These are phyloP conservation scores for Asclepias syriaca DNA, from an alignment of 257 asterid genomes.

Conservation along the genomic window DNA sequence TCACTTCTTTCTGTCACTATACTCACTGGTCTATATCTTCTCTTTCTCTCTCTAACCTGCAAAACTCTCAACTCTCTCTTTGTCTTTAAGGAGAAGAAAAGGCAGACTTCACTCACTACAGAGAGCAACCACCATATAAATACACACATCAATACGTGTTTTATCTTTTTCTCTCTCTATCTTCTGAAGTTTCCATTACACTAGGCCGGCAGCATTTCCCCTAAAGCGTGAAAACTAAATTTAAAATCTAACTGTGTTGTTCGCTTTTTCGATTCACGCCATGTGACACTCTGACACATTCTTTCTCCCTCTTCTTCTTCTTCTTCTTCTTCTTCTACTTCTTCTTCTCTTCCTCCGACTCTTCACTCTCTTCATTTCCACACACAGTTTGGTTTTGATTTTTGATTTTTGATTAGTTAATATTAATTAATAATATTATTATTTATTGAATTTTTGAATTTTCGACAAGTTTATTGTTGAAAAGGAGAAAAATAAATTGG, in stretches of 20 bases:
- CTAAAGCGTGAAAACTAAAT: slow-evolving; percentile 32
- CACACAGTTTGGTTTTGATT: background rate
- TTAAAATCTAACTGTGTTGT: slow-evolving; percentile 29
- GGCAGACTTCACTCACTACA: slow-evolving; percentile 22
- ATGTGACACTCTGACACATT: slow-evolving; percentile 85
- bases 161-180: background rate
- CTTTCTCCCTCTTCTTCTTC: slow-evolving; percentile 29
- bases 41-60: slow-evolving; percentile 27
- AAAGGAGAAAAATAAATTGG: background rate
- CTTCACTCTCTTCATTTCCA: slow-evolving; percentile 2
- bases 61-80: slow-evolving; percentile 22
- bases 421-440: no score
- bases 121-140: slow-evolving; percentile 18
- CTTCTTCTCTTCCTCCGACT: slow-evolving; percentile 14
- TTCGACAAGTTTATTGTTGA: background rate
- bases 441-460: background rate
- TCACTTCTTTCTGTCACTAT: slow-evolving; percentile 20
- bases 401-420: no score
- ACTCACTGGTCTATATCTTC: slow-evolving; percentile 14
- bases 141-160: slow-evolving; percentile 3
- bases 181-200: slow-evolving; percentile 30
- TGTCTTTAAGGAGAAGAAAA: slow-evolving; percentile 55
- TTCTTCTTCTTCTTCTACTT: slow-evolving; percentile 16
- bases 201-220: slow-evolving; percentile 33
- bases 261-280: slow-evolving; percentile 49